Conservation (phyloP, 441 rosid genomes). For the Adansonia rubrostipa region DNA sequence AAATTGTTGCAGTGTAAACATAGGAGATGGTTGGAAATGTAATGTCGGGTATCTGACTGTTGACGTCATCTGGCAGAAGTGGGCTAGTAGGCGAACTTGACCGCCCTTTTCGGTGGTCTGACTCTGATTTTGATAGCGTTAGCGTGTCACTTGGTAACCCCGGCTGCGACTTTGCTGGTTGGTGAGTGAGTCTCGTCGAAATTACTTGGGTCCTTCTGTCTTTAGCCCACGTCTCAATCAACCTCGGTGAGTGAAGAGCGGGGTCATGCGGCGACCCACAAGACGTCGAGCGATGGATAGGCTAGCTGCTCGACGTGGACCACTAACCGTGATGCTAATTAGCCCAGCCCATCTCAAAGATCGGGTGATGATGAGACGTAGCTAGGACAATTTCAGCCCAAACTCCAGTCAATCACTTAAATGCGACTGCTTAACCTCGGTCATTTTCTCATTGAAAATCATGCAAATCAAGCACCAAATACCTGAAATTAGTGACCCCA, state of each 20-base stretch:
- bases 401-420: too few species aligned
- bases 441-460: too few species aligned
- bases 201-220: too few species aligned
- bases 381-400: too few species aligned
- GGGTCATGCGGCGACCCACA: neutral
- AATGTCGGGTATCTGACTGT: neutral
- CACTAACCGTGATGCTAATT: neutral
- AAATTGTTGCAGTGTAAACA: too few species aligned
- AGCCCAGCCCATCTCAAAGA: neutral
- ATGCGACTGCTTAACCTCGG: too few species aligned
- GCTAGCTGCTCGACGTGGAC: constrained; percentile 9
- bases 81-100: neutral
- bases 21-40: neutral
- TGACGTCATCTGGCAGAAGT: neutral
- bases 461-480: too few species aligned
- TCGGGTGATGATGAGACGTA: too few species aligned
- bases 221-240: neutral
- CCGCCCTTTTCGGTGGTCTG: neutral
- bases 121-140: neutral
- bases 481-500: too few species aligned
- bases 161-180: neutral
- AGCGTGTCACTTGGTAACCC: neutral
- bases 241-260: neutral
- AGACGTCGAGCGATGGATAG: neutral
- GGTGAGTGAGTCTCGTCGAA: neutral